Percentiles rank a stretch among this genome's conserved stretches.
Conservation (phyloP, 148 eudicot species). For the Cornus controversa region DNA sequence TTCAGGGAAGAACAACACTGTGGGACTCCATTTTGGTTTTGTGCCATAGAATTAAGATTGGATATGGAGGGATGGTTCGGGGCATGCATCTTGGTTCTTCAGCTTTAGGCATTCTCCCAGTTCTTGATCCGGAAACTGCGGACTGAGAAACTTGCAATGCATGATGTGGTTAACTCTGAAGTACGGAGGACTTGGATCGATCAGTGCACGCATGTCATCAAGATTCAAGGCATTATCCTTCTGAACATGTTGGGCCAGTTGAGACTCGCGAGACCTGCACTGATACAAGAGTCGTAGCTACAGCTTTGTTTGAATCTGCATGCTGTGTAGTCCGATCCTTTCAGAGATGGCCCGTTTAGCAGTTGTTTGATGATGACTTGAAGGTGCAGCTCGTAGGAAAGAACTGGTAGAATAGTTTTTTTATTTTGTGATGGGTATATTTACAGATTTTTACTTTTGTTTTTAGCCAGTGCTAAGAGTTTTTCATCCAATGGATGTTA, state of each 20-base stretch:
- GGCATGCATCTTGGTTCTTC: constrained; percentile 93
- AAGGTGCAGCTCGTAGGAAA: background rate
- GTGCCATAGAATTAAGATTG: constrained; percentile 66
- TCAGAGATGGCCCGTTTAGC: background rate
- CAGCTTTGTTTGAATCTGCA: background rate
- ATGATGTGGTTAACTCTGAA: background rate
- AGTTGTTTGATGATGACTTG: background rate
- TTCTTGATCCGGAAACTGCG: constrained; percentile 67
- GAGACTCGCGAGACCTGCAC: background rate
- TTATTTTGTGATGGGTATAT: background rate
- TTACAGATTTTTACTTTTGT: background rate
- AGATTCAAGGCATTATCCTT: background rate
- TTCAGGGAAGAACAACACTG: constrained; percentile 91
- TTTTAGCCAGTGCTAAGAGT: background rate
- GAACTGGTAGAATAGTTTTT: background rate
- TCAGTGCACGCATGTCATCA: background rate
- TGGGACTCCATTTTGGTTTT: constrained; percentile 93
- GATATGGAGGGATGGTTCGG: constrained; percentile 70
- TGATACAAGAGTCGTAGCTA: background rate
- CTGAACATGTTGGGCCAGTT: background rate
- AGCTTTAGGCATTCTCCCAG: constrained; percentile 72
- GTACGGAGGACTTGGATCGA: background rate
- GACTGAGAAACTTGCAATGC: constrained; percentile 26
- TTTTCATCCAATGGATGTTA: background rate
- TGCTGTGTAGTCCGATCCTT: background rate